A percentile compares a stretch with the other conserved stretches of the same genome.
phyloP scores from a whole-genome alignment of 805 yeast species.

The Komagataella phaffii region DNA sequence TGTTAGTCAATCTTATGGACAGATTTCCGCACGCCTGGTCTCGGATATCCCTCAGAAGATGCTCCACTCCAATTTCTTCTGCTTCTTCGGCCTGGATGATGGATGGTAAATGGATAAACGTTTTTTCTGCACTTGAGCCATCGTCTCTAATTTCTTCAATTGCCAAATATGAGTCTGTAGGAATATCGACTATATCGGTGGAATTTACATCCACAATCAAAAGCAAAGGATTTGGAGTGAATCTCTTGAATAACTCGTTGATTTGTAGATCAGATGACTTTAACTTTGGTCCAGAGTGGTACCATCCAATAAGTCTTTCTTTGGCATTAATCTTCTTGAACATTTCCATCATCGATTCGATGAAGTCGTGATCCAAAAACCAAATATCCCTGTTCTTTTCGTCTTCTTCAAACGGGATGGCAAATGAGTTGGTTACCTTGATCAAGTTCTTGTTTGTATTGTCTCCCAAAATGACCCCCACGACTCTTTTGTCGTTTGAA shows the following conservation, averaged over 20 bases:
- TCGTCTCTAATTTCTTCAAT: conserved; percentile 94
- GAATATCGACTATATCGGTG: conserved; percentile 65
- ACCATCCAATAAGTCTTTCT: conserved; percentile 97
- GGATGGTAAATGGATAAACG: conserved; percentile 89
- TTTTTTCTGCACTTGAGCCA: conserved; percentile 84
- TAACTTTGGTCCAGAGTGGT: conserved; percentile 93
- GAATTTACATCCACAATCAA: conserved; percentile 89
- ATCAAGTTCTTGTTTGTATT: conserved; percentile 34
- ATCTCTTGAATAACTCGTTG: conserved; percentile 78
- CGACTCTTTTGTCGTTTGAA: conserved; percentile 61
- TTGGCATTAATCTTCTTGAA: conserved; percentile 95
- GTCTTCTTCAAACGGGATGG: conserved; percentile 97
- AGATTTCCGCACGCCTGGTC: conserved; percentile 94
- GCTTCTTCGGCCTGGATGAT: conserved; percentile 96
- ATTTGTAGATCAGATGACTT: conserved; percentile 80
- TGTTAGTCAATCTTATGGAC: conserved; percentile 78
- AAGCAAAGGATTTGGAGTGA: conserved; percentile 68
- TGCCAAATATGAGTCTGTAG: conserved; percentile 90
- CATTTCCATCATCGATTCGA: conserved; percentile 96
- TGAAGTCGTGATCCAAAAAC: conserved; percentile 94
- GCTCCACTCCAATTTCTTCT: conserved; percentile 98
- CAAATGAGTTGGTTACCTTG: conserved; percentile 83
- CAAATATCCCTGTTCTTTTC: conserved; percentile 83
- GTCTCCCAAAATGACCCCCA: conserved; percentile 91
- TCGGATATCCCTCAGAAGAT: conserved; percentile 81